These are phyloP conservation scores for Phytophthora pistaciae DNA, from an alignment of 352 stramenopile genomes.

Conservation along the genomic window DNA sequence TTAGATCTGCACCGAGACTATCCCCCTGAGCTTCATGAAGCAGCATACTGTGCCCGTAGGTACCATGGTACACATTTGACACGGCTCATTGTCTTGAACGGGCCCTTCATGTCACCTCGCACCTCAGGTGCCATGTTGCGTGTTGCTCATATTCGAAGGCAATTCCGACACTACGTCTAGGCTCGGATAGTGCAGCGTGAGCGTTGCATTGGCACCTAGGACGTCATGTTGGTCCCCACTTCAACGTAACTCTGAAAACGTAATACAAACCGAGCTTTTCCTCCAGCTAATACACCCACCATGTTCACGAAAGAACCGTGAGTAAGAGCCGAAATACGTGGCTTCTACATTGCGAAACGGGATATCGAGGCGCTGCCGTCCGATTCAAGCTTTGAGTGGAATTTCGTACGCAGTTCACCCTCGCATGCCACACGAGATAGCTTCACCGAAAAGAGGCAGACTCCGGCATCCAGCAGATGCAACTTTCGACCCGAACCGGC, in stretches of 20 bases:
- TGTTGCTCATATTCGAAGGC: no score
- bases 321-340: slow-evolving; percentile 15
- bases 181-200: slow-evolving; percentile 26
- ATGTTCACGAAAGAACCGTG: not conserved
- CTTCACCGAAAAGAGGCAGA: slow-evolving; percentile 16
- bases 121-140: not conserved
- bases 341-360: slow-evolving; percentile 19
- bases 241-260: not conserved
- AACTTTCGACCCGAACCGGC: not conserved
- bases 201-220: slow-evolving; percentile 4
- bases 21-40: not conserved
- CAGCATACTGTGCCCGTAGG: not conserved
- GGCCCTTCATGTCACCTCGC: not conserved
- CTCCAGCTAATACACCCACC: not conserved
- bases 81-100: no score
- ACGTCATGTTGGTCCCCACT: no score
- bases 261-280: not conserved
- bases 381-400: slow-evolving; percentile 13
- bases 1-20: slow-evolving; percentile 7
- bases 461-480: not conserved
- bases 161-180: not conserved
- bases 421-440: not conserved
- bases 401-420: not conserved
- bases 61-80: no score
- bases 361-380: slow-evolving; percentile 12